These are phyloP conservation scores for Sporobolomyces pararoseus DNA, from an alignment of 768 basidiomycete genomes.

Conservation along the genomic window DNA sequence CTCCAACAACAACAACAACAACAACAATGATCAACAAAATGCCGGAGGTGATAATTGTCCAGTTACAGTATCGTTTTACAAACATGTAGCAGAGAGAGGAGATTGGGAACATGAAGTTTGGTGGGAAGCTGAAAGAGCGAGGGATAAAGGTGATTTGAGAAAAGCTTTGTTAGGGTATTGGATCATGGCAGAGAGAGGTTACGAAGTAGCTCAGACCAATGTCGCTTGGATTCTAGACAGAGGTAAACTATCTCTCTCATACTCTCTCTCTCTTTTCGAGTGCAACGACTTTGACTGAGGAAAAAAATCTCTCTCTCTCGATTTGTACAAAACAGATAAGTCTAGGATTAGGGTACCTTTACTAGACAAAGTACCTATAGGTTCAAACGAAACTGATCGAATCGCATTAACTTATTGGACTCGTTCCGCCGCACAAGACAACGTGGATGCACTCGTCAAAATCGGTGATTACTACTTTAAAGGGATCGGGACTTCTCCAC, in stretches of 20 bases:
- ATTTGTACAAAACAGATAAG: slow-evolving; percentile 38
- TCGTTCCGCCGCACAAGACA: slow-evolving; percentile 84
- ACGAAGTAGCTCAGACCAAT: slow-evolving; percentile 91
- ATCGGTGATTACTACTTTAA: slow-evolving; percentile 97
- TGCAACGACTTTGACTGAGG: slow-evolving; percentile 50
- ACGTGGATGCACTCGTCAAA: slow-evolving; percentile 95
- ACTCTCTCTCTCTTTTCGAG: slow-evolving; percentile 60
- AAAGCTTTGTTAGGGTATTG: slow-evolving; percentile 88
- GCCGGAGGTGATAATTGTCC: slow-evolving; percentile 76
- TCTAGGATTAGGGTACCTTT: slow-evolving; percentile 34
- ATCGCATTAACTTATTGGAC: slow-evolving; percentile 90
- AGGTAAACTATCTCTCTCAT: too few relatives aligned
- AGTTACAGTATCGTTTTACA: slow-evolving; percentile 86
- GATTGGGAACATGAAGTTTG: slow-evolving; percentile 69
- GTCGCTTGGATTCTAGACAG: slow-evolving; percentile 87
- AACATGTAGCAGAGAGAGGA: slow-evolving; percentile 85
- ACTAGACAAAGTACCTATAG: slow-evolving; percentile 15
- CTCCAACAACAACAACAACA: too few relatives aligned
- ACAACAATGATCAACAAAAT: too few relatives aligned
- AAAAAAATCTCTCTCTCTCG: neutral
- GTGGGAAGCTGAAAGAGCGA: slow-evolving; percentile 62
- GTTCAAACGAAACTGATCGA: slow-evolving; percentile 66
- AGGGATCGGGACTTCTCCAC: slow-evolving; percentile 63
- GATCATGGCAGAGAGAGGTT: slow-evolving; percentile 88
- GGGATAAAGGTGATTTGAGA: slow-evolving; percentile 68